Evolutionary conservation across 306 rosid species (phyloP).

Genomic region (Cicer arietinum): DNA sequence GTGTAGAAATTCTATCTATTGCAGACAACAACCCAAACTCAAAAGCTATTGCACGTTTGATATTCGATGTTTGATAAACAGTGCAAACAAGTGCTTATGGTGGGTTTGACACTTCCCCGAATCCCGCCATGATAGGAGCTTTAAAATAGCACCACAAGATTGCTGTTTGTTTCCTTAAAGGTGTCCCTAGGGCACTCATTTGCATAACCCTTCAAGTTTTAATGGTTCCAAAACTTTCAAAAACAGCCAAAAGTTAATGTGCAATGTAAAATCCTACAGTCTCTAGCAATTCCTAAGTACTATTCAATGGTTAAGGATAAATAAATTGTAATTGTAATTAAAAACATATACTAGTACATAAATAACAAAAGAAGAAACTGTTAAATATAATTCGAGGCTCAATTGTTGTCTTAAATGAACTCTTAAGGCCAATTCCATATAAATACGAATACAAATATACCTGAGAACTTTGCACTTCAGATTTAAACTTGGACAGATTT

Average conservation of each 20-base stretch:
- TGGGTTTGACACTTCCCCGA: no score
- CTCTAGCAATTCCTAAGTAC: not conserved
- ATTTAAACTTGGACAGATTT: constrained; percentile 60
- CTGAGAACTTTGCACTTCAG: constrained; percentile 65
- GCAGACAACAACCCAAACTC: not conserved
- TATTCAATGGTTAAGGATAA: not conserved
- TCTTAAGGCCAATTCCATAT: not conserved
- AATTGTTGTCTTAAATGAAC: no score
- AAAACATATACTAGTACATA: no score
- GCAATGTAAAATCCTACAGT: not conserved
- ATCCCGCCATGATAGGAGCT: no score
- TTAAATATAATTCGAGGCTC: not conserved
- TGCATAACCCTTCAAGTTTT: not conserved
- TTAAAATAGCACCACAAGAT: not conserved
- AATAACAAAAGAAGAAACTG: not conserved
- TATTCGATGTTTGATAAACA: not conserved
- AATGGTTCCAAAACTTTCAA: not conserved
- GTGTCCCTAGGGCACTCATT: no score
- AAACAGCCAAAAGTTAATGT: not conserved
- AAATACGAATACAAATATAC: constrained; percentile 27
- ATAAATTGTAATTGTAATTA: no score
- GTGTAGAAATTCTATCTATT: not conserved
- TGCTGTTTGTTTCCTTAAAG: not conserved
- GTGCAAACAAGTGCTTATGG: not conserved
- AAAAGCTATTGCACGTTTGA: not conserved